These are phyloP conservation scores for Penicillium canescens DNA, from an alignment of 495 filamentous ascomycete species.

Conservation along the genomic window DNA sequence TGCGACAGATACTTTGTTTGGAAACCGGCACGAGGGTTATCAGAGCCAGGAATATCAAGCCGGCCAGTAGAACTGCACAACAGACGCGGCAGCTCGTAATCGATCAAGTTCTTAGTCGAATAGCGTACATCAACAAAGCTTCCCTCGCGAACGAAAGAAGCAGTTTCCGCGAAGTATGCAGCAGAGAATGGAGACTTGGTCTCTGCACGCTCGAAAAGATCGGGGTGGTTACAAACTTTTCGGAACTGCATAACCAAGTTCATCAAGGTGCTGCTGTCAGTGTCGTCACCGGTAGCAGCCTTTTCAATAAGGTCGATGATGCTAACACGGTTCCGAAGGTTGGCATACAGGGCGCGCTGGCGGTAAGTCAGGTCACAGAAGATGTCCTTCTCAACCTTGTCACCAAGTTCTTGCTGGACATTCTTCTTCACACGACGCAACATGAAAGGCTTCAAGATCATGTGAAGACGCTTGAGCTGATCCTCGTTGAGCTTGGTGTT, in stretches of 20 bases:
- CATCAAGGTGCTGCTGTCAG: conserved; percentile 94
- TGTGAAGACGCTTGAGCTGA: conserved; percentile 92
- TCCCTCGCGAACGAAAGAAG: conserved; percentile 90
- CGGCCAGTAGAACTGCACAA: conserved; percentile 76
- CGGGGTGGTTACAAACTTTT: conserved; percentile 98
- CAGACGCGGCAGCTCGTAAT: conserved; percentile 78
- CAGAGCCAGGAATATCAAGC: conserved; percentile 71
- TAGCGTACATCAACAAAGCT: conserved; percentile 76
- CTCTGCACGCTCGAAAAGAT: conserved; percentile 93
- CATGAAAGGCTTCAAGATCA: conserved; percentile 99
- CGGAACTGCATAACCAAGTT: conserved; percentile 99
- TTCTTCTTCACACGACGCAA: conserved; percentile 98
- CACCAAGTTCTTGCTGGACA: conserved; percentile 96
- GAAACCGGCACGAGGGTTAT: conserved; percentile 77
- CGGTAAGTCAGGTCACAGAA: conserved; percentile 97
- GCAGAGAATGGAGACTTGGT: conserved; percentile 82
- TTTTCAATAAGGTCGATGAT: conserved; percentile 99
- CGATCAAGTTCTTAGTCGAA: conserved; percentile 82
- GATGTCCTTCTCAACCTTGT: conserved; percentile 96
- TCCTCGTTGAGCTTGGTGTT: conserved; percentile 99
- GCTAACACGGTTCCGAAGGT: conserved; percentile 91
- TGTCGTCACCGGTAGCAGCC: conserved; percentile 89
- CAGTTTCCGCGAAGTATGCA: conserved; percentile 87
- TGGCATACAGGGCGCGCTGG: conserved; percentile 91
- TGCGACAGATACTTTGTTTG: conserved; percentile 69